Base-by-base conservation (phyloP, 148 eudicot species). In the Tetragonia tetragonoides region DNA sequence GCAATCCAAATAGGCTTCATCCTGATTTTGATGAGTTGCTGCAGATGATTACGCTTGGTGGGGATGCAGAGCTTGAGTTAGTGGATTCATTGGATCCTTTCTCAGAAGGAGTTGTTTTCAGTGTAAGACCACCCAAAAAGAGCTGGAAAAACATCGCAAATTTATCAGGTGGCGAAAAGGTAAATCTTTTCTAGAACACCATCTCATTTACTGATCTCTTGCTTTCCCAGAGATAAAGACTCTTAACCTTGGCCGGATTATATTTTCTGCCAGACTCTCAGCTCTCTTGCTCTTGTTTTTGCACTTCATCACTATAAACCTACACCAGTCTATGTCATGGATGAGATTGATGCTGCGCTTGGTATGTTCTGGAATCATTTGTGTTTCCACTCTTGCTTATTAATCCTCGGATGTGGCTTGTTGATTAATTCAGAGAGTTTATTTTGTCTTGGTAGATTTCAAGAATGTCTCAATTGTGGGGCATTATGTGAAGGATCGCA, bases 81-180 rank as follows among this genome's bases (percentile, higher is more conserved):
- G 97, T 96, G n/a, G 99, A 93, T 77, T 96, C 99, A 56, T 78
- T 96, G 82, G 99, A 96, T 89, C 99, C 99, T 60, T 96, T 93
- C 78, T 91, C 99, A 47, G 98, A 96, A 83, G 99, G 99, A 64
- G 97, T 96, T 71, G 99, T 96, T 70, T 96, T 96, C 78, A 96
- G 99, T 75, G 99, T 96, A 40, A 81, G 99, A 83, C 99, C 99
- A 18, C 99, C 99, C 14, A 96, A 96, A 78, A 96, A 96, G 84
- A 93, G 98, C 88, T 93, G 98, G 98, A 96, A 96, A 80, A 91
- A 91, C 72, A 96, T 93, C 81, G 93, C 98, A 64, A 96, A 96
- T 81, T 88, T 96, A 83, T 96, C 97, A 14, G 99, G 99, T 12
- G 99, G 99, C 41, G 98, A 93, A 89, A 96, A 96, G 99, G 99